These are phyloP conservation scores for Peronospora tabacina DNA, from an alignment of 352 stramenopile genomes.

Conservation along the genomic window DNA sequence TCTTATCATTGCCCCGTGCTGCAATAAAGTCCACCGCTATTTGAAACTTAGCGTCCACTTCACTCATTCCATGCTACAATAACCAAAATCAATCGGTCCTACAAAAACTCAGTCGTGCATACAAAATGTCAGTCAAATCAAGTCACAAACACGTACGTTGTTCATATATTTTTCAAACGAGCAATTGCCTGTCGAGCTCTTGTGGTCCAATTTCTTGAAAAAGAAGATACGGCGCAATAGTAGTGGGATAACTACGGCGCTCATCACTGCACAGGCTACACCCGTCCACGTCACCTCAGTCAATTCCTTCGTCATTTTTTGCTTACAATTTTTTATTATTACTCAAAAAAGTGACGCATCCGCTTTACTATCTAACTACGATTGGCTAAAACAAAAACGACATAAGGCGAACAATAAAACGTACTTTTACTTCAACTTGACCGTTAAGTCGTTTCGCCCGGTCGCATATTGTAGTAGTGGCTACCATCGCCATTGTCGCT, in stretches of 20 bases:
- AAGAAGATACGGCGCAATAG: slow-evolving; percentile 51
- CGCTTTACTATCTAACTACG: background rate
- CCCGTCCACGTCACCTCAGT: slow-evolving; percentile 35
- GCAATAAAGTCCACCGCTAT: slow-evolving; percentile 63
- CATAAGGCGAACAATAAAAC: too few species aligned
- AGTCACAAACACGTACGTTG: slow-evolving; percentile 10
- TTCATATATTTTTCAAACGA: slow-evolving; percentile 54
- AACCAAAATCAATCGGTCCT: slow-evolving; percentile 2
- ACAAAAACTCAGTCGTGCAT: slow-evolving; percentile 7
- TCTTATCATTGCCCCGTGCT: slow-evolving; percentile 32
- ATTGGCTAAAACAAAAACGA: slow-evolving; percentile 9
- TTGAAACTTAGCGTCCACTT: slow-evolving; percentile 61
- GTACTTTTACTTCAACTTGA: slow-evolving; percentile 18
- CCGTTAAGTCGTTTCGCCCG: slow-evolving; percentile 8
- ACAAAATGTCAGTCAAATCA: slow-evolving; percentile 4
- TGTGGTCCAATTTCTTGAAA: slow-evolving; percentile 22
- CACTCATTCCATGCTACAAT: slow-evolving; percentile 45
- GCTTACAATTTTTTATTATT: slow-evolving; percentile 5
- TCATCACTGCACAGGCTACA: slow-evolving; percentile 25
- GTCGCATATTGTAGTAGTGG: slow-evolving; percentile 21
- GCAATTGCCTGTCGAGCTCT: slow-evolving; percentile 30
- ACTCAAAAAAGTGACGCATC: slow-evolving; percentile 7
- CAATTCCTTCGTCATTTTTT: slow-evolving; percentile 19
- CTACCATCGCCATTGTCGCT: slow-evolving; percentile 4
- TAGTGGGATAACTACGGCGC: slow-evolving; percentile 39